Evolutionary conservation across 148 eudicot genomes (phyloP), one percentile per base, ranked within the genome.

Genomic region (Rhododendron henanense): DNA sequence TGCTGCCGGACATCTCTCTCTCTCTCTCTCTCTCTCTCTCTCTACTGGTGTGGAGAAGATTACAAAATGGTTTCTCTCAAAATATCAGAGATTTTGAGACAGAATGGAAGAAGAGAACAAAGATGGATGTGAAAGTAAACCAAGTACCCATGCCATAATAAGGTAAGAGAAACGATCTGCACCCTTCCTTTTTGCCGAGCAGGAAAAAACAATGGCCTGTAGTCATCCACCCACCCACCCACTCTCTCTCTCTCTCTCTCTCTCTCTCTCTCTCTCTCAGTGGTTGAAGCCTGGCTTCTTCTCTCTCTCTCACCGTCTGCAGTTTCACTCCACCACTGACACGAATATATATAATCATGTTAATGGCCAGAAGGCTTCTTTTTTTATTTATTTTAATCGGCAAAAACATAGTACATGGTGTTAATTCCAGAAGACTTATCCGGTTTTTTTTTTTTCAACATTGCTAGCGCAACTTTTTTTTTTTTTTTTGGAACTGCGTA

Each of bases 171-270:
- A 44, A 15, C 78, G 81, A 83, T 50, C 25, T 55, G 35, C 71
- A 63, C 65, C 65, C 65, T 59, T 59, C 25, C n/a, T 59, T 59
- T 19, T 21, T 21, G 65, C 65, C 65, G 1, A 19, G 65, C 10
- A 59, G 65, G 25, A 19, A 59, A 59, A 59, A 19, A 4, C 41
- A 39, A 19, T 77, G 81, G 57, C 74, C 33, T 77, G 61, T 19
- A 55, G 19, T 55, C 61, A 55, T 21, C 61, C n/a, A 59, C 45
- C 81, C 28, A 69, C 74, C 65, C 81, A 51, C 84, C 8, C 37
- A 28, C 35, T 31, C 80, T 63, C 77, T 67, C 77, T 82, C 84
- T 82, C 74, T 82, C 48, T 82, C 74, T 81, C 48, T 80, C 65
- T 81, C 73, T 31, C 0, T 81, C 48, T 57, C 50, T 53, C 80